Base-by-base conservation (phyloP, 1,284 basidiomycete genomes). In the Trichosporon ovoides region DNA sequence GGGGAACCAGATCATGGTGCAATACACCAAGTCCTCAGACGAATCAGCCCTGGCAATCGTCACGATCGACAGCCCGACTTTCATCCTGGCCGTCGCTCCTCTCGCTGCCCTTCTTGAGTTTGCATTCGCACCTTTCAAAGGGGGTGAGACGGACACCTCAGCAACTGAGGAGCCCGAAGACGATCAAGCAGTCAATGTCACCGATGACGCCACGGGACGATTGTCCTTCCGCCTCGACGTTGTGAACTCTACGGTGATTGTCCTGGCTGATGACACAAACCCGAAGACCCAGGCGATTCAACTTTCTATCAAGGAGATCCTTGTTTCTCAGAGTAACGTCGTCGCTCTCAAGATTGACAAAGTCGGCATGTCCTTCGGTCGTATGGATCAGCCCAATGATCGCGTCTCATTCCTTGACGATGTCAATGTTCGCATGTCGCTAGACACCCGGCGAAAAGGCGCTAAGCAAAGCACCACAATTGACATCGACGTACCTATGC, bases 51-150 rank as follows among this genome's bases (percentile, higher is more conserved):
- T 92, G 38, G 88, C 87, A 3, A 83, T 98, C 60, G 80, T 96
- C 37, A 93, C 92, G 0, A 81, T 99, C 36, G 96, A 98, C 73
- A 92, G 89, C 33, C 96, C 96, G 6, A 86, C 90, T 68, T 82
- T 98, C 67, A 91, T 98, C 62, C 91, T 99, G 68, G 88, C 96
- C 4, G 81, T 97, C 20, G 93, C 98, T 66, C 95, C 92, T 0
- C 82, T 98, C 35, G 90, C 97, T 68, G 87, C 89, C 1, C 79
- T 99, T 34, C 78, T 93, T 33, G 84, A 87, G 60, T 98, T 97
- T 76, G 90, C 95, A 71, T 82, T 83, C 46, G 86, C 84, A 60
- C 83, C 87, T 0, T 85, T 86, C 66, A 70, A 75, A 61, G 69
- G 64, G 38, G 46, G 11, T 5, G 58, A 52, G 7, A 57, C 60